Conservation (phyloP, 1,284 basidiomycete genomes). For the Prillingera fragicola region DNA sequence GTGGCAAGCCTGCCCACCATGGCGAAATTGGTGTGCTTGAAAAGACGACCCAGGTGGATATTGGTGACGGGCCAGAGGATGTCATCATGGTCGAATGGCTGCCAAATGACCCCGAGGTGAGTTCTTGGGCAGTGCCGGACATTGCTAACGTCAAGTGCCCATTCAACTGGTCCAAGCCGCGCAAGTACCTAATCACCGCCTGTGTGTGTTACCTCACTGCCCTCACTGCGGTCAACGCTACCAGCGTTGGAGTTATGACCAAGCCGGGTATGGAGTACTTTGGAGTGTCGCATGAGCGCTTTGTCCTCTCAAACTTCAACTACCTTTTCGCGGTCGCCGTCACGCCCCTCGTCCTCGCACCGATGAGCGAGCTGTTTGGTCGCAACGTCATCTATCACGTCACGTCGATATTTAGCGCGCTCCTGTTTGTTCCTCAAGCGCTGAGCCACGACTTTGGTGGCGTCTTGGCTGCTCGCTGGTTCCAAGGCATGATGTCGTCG, state of each 20-base stretch:
- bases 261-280: slow-evolving; percentile 31
- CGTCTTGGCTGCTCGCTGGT: slow-evolving; percentile 40
- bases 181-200: slow-evolving; percentile 28
- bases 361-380: slow-evolving; percentile 41
- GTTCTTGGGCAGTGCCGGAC: neutral
- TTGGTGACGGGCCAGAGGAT: slow-evolving; percentile 15
- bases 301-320: slow-evolving; percentile 23
- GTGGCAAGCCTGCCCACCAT: neutral
- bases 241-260: slow-evolving; percentile 26
- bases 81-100: slow-evolving; percentile 31
- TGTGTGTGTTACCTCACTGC: slow-evolving; percentile 26
- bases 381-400: slow-evolving; percentile 39
- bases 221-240: slow-evolving; percentile 27
- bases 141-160: slow-evolving; percentile 26
- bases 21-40: neutral
- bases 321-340: slow-evolving; percentile 33
- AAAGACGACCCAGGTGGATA: neutral
- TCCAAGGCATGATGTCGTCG: slow-evolving; percentile 36
- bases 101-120: slow-evolving; percentile 29
- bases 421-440: slow-evolving; percentile 45
- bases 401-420: slow-evolving; percentile 27
- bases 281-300: slow-evolving; percentile 22
- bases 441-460: slow-evolving; percentile 34
- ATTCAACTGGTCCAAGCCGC: slow-evolving; percentile 29
- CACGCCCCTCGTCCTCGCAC: slow-evolving; percentile 42